Conservation (phyloP, 2,329 filamentous ascomycete genomes). For the Sporothrix luriei region DNA sequence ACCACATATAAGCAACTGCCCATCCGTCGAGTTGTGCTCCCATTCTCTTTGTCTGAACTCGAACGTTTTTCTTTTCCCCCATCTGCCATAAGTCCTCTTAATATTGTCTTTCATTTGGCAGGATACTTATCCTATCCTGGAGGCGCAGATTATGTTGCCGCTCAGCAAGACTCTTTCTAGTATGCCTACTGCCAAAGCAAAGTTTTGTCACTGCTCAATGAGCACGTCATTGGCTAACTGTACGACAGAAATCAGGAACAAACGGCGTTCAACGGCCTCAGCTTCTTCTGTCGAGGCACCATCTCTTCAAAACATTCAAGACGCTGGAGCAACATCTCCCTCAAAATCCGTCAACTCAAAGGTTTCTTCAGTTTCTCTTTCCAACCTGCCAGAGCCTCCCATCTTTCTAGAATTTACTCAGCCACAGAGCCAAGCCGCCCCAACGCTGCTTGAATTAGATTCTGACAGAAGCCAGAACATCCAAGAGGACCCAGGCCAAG, state of each 20-base stretch:
- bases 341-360: constrained; percentile 22
- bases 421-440: not conserved
- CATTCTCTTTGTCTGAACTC: not conserved
- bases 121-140: not conserved
- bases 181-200: not conserved
- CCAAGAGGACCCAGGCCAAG: not conserved
- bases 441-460: not conserved
- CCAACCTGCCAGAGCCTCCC: not conserved
- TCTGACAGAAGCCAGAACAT: not conserved
- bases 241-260: constrained; percentile 28
- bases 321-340: not conserved
- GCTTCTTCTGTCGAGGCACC: constrained; percentile 1
- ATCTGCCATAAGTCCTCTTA: not conserved
- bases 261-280: constrained; percentile 49
- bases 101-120: not conserved
- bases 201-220: too few species aligned
- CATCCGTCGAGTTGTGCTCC: not conserved
- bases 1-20: not conserved
- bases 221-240: not conserved
- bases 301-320: not conserved
- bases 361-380: constrained; percentile 11
- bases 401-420: not conserved
- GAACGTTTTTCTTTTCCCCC: not conserved
- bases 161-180: constrained; percentile 33
- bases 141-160: constrained; percentile 30